Percentiles rank a stretch among this genome's conserved stretches.
phyloP scores from a whole-genome alignment of 768 basidiomycete species.

The Termitomyces heimii region DNA sequence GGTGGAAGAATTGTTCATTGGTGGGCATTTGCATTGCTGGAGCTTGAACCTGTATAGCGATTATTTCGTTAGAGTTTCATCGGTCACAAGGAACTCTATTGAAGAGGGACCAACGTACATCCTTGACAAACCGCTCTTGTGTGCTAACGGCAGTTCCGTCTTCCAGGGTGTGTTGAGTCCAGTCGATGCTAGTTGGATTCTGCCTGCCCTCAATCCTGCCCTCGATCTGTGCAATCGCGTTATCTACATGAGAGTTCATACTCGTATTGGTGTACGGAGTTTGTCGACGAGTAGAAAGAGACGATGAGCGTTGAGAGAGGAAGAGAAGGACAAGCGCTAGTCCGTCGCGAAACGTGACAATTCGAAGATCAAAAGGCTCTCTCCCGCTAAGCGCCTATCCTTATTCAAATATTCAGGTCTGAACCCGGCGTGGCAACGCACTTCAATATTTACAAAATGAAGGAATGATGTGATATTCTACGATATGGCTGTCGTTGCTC shows the following conservation, averaged over 20 bases:
- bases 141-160: conserved; percentile 91
- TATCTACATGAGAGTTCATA: conserved; percentile 54
- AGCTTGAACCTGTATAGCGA: conserved; percentile 77
- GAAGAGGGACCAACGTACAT: conserved; percentile 46
- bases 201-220: conserved; percentile 49
- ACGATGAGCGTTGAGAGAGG: conserved; percentile 8
- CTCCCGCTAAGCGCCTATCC: not conserved
- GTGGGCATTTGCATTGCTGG: conserved; percentile 93
- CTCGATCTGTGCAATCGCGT: conserved; percentile 63
- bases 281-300: conserved; percentile 6
- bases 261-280: conserved; percentile 7
- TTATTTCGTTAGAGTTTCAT: conserved; percentile 1
- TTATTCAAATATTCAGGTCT: not conserved
- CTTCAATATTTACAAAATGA: not conserved
- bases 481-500: not conserved
- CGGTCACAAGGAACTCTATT: not conserved
- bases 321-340: conserved; percentile 9
- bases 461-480: not conserved
- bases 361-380: conserved; percentile 4
- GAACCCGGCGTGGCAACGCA: not conserved
- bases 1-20: conserved; percentile 88
- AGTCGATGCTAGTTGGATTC: conserved; percentile 69
- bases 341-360: conserved; percentile 19
- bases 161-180: conserved; percentile 87
- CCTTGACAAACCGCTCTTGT: conserved; percentile 93